A percentile compares a stretch with the other conserved stretches of the same genome.
Conservation (phyloP, 2,329 filamentous ascomycete genomes). For the Chaetomium globosum region DNA sequence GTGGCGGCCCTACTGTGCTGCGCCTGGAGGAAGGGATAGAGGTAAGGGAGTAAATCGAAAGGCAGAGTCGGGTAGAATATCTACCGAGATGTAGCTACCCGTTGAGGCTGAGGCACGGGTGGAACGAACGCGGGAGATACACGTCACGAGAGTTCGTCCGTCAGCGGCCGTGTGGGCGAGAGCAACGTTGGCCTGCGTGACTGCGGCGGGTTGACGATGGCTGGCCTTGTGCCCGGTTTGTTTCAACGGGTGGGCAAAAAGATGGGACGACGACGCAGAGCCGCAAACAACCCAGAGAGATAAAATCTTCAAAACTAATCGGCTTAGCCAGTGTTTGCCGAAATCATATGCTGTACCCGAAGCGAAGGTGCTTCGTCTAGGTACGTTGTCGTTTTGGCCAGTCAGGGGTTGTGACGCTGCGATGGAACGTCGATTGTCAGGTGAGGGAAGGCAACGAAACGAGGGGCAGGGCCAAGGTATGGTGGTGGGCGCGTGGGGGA, state of each 20-base stretch:
- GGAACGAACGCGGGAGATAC: slow-evolving; percentile 3
- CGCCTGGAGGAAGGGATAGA: not conserved
- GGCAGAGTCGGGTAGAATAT: slow-evolving; percentile 4
- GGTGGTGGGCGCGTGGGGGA: slow-evolving; percentile 9
- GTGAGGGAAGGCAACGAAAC: slow-evolving; percentile 23
- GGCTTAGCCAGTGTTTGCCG: not conserved
- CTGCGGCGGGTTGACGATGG: slow-evolving; percentile 18
- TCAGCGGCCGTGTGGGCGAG: not conserved
- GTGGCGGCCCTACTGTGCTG: not conserved
- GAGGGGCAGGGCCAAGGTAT: slow-evolving; percentile 26
- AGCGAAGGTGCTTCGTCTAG: not conserved
- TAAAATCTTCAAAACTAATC: not conserved
- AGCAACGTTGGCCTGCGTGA: slow-evolving; percentile 15
- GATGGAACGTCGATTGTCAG: slow-evolving; percentile 27
- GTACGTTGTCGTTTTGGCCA: slow-evolving; percentile 17
- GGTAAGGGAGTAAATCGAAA: not conserved
- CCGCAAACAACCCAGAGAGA: not conserved
- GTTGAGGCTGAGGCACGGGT: not conserved
- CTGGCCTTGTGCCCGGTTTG: slow-evolving; percentile 18
- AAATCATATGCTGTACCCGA: not conserved
- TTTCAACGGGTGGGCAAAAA: slow-evolving; percentile 24
- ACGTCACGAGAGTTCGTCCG: slow-evolving; percentile 10
- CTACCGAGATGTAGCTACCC: slow-evolving; percentile 9
- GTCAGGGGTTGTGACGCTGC: slow-evolving; percentile 22
- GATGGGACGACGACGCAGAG: slow-evolving; percentile 19